Evolutionary conservation across 495 filamentous ascomycete genomes (phyloP).

Genomic region (Hypoxylon subgilvum): DNA sequence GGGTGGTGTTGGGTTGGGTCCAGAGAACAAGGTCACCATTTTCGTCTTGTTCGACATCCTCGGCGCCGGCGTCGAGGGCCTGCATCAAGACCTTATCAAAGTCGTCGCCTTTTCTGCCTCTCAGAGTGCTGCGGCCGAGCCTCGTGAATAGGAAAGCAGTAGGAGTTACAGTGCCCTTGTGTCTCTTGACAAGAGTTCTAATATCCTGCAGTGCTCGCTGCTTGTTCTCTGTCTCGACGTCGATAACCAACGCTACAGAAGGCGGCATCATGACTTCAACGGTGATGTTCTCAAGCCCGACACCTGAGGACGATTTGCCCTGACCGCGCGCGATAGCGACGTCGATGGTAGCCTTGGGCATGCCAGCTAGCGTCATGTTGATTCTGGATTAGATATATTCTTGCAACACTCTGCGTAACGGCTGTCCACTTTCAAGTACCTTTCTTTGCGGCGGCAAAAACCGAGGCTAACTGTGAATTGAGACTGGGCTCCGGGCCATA

Average conservation of each 20-base stretch:
- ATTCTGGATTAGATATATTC: slow-evolving; percentile 15
- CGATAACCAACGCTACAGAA: slow-evolving; percentile 79
- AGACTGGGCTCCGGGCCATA: slow-evolving; percentile 71
- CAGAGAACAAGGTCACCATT: slow-evolving; percentile 74
- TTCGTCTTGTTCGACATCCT: slow-evolving; percentile 76
- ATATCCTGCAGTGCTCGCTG: slow-evolving; percentile 73
- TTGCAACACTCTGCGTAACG: neutral
- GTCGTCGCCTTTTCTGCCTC: slow-evolving; percentile 56
- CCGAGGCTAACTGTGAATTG: slow-evolving; percentile 75
- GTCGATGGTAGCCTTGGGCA: slow-evolving; percentile 84
- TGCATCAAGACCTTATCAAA: slow-evolving; percentile 81
- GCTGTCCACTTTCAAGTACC: slow-evolving; percentile 56
- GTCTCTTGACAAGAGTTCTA: slow-evolving; percentile 68
- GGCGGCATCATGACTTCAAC: slow-evolving; percentile 84
- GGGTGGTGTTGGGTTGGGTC: slow-evolving; percentile 74
- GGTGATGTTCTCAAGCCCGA: slow-evolving; percentile 72
- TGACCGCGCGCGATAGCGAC: slow-evolving; percentile 84
- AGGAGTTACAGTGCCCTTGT: slow-evolving; percentile 70
- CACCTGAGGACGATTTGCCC: slow-evolving; percentile 74
- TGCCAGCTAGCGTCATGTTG: slow-evolving; percentile 59
- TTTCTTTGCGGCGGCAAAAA: slow-evolving; percentile 83
- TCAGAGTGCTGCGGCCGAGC: slow-evolving; percentile 72
- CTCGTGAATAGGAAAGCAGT: slow-evolving; percentile 85
- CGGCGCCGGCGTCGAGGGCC: slow-evolving; percentile 83
- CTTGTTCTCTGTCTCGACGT: slow-evolving; percentile 78